Base-by-base conservation (phyloP, 805 yeast genomes). In the Vanderwaltozyma tropicalis region DNA sequence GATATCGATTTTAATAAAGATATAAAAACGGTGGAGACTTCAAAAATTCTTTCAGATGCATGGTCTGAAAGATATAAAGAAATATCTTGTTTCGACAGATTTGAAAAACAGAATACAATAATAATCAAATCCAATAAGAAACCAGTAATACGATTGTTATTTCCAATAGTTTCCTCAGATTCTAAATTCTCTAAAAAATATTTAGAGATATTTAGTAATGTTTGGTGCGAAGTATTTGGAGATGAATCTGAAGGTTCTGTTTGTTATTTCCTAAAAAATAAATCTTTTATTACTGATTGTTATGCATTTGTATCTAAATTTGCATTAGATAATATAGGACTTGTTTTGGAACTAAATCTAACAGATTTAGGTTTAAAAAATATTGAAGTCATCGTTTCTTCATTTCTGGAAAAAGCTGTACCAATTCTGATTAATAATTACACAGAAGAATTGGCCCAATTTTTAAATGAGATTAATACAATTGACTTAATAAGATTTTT, bases 221-320 rank as follows among this genome's bases (percentile, higher is more conserved):
- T 68, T 3, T 76, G 85, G 79, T 67, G 75, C 38, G 71, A 71
- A 33, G 37, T 80, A 0, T 57, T 79, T 35, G 89, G 89, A 1
- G 78, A 76, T 52, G 89, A 81, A 56, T 57, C 75, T 4, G 39
- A 45, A 2, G 69, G 69, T 0, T 72, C 85, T 0, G 49, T 80
- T 5, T 68, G 69, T 42, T 54, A 65, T 5, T 49, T 47, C 14
- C 55, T 77, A 9, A 59, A 58, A 16, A 35, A 42, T 4, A 50
- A 46, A 28, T 67, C 59, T 16, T 64, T 56, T 41, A 63, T 65
- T 12, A 54, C 64, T 1, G 51, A 59, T 0, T 56, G 74, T 3
- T 48, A 52, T 29, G 73, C 79, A 0, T 73, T 58, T 41, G 49
- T 59, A 1, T 70, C 74, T 16, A 43, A 49, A 2, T 46, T 72